Conservation (phyloP, 2,329 filamentous ascomycete species). For the Colletotrichum sp. region DNA sequence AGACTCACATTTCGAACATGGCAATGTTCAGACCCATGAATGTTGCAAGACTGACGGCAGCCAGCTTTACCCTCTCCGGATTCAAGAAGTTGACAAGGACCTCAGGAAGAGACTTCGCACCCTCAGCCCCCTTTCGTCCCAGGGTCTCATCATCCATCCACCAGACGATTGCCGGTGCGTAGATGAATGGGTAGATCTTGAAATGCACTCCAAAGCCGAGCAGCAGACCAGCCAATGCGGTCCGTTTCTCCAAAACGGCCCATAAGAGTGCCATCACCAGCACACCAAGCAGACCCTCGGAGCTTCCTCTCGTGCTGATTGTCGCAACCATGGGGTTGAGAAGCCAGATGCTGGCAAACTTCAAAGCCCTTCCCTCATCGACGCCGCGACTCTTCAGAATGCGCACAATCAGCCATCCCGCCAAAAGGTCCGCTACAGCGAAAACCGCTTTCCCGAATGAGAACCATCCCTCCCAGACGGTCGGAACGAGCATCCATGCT, state of each 20-base stretch:
- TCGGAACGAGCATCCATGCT: slow-evolving; percentile 89
- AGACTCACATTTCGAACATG: slow-evolving; percentile 77
- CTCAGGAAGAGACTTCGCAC: slow-evolving; percentile 24
- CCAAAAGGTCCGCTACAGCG: slow-evolving; percentile 80
- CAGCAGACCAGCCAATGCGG: slow-evolving; percentile 72
- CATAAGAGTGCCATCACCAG: slow-evolving; percentile 84
- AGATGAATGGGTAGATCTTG: slow-evolving; percentile 99
- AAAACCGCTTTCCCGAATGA: slow-evolving; percentile 89
- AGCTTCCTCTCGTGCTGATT: slow-evolving; percentile 93
- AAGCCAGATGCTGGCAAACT: slow-evolving; percentile 87
- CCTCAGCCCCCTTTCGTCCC: slow-evolving; percentile 12
- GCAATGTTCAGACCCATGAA: slow-evolving; percentile 75
- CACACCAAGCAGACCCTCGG: slow-evolving; percentile 87
- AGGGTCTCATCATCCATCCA: slow-evolving; percentile 71
- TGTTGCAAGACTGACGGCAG: slow-evolving; percentile 69
- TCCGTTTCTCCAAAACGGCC: slow-evolving; percentile 71
- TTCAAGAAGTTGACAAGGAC: slow-evolving; percentile 52
- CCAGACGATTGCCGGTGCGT: slow-evolving; percentile 81
- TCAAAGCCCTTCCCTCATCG: slow-evolving; percentile 62
- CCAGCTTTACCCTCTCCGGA: slow-evolving; percentile 60
- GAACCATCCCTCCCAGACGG: slow-evolving; percentile 71
- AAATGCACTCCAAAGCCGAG: slow-evolving; percentile 91
- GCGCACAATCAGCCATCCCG: slow-evolving; percentile 76
- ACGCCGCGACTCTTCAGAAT: slow-evolving; percentile 49
- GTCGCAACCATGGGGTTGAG: slow-evolving; percentile 98